Base-by-base conservation (phyloP, 306 rosid species). In the Cercis canadensis region DNA sequence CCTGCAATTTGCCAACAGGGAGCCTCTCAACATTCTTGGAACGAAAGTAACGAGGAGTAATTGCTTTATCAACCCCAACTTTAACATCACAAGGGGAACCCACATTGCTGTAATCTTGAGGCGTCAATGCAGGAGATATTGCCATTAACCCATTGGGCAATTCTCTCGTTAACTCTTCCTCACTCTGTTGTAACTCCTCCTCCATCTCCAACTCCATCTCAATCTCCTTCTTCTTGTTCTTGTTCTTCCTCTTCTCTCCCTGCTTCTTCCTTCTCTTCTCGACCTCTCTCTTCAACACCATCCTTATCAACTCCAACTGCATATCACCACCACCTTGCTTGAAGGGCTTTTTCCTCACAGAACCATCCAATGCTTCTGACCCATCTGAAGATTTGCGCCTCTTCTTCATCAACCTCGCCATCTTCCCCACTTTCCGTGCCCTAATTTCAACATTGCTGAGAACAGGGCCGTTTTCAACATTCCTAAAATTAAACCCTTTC, bases 101-200 rank as follows among this genome's bases (percentile, higher is more conserved):
- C 58, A 62, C 88, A 86, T 95, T 91, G 85, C 73, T 62, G 47
- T 74, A 80, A 80, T 80, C 82, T 36, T n/a, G 69, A 0, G 75
- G 79, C 8, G 86, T 75, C 14, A 88, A 77, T 10, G 87, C 83
- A 21, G 89, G 83, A 19, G 96, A 87, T 53, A 91, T 95, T 58
- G 88, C 97, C 97, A 89, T 91, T 16, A 82, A 75, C n/a, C 96
- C 99, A 73, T 95, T 84, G 0, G 99, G 96, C 75, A 95, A 86
- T 75, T 91, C 90, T 67, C 89, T 84, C 18, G 73, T 91, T 57
- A 94, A 70, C 67, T 82, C 91, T 18, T 68, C 80, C 10, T 84
- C 74, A 57, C 52, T 84, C 51, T 82, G 73, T 31, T 78, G 59
- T 67, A 82, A 81, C 60, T 81, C 90, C 21, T 63, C 60, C 11